phyloP scores from a whole-genome alignment of 129 eudicot genomes.

The Centaurea solstitialis region DNA sequence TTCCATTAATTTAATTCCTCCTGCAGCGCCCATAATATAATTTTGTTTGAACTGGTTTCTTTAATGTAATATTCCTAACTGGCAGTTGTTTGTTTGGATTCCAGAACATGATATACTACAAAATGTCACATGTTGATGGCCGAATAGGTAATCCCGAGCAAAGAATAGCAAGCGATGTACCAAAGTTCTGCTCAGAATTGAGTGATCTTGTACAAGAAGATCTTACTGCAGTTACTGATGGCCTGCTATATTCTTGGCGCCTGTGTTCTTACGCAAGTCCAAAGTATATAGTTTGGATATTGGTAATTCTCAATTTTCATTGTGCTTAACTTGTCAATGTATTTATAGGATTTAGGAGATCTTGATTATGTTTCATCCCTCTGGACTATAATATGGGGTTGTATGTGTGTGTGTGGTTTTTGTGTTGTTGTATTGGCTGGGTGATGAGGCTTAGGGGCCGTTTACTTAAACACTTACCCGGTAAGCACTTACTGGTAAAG shows the following conservation, averaged over 20 bases:
- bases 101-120: slow-evolving; percentile 98
- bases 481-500: too few species aligned
- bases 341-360: neutral
- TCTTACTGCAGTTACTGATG: slow-evolving; percentile 93
- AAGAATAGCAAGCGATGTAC: slow-evolving; percentile 98
- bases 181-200: slow-evolving; percentile 87
- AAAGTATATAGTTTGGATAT: slow-evolving; percentile 89
- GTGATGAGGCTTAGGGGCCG: neutral
- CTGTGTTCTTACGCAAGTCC: slow-evolving; percentile 99
- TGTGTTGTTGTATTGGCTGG: slow-evolving; percentile 3
- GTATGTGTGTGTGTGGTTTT: neutral
- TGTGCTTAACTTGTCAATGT: neutral
- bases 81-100: slow-evolving; percentile 31
- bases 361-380: slow-evolving; percentile 14
- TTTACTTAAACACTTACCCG: too few species aligned
- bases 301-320: slow-evolving; percentile 50
- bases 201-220: slow-evolving; percentile 99
- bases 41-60: neutral
- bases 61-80: slow-evolving; percentile 2
- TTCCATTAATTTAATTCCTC: neutral
- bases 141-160: slow-evolving; percentile 93
- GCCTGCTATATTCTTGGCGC: slow-evolving; percentile 93
- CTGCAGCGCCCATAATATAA: neutral
- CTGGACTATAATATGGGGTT: neutral
- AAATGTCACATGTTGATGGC: slow-evolving; percentile 97